phyloP scores from a whole-genome alignment of 1,139 yeast genomes.

The Hyphopichia burtonii region DNA sequence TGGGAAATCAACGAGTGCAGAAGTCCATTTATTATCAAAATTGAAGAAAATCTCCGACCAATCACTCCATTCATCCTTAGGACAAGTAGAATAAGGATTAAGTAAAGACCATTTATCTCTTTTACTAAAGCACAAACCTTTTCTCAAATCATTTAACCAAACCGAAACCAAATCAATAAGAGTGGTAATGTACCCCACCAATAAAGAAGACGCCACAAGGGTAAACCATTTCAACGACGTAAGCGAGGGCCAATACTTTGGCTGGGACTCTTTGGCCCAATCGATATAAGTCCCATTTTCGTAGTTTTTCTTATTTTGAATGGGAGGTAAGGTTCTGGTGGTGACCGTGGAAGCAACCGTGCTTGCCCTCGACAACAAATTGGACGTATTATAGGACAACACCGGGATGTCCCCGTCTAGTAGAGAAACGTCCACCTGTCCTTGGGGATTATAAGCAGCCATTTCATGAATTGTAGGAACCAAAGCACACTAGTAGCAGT shows the following conservation, averaged over 20 bases:
- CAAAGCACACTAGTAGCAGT: neutral
- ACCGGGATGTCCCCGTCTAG: neutral
- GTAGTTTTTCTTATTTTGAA: slow-evolving; percentile 10
- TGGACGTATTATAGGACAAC: neutral
- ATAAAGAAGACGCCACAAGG: slow-evolving; percentile 53
- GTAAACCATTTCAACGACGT: slow-evolving; percentile 52
- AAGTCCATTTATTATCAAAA: slow-evolving; percentile 15
- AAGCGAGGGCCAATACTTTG: neutral
- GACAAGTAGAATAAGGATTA: slow-evolving; percentile 47
- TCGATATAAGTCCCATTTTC: slow-evolving; percentile 40
- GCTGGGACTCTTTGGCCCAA: slow-evolving; percentile 25
- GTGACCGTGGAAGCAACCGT: neutral
- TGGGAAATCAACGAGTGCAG: slow-evolving; percentile 35
- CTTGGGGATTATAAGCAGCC: neutral
- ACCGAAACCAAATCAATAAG: slow-evolving; percentile 58
- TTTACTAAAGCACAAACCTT: slow-evolving; percentile 40
- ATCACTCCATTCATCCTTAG: slow-evolving; percentile 40
- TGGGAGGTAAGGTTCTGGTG: neutral
- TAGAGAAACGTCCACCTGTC: neutral
- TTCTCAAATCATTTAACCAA: slow-evolving; percentile 63
- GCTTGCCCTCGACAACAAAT: neutral
- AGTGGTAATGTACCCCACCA: slow-evolving; percentile 60
- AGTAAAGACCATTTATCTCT: slow-evolving; percentile 43
- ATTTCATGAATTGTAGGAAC: neutral
- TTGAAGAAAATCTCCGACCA: slow-evolving; percentile 37